Evolutionary conservation across 371 early-diverging fungal genomes (phyloP), one percentile per base, ranked within the genome.

Genomic region (Mucor plumbeus): DNA sequence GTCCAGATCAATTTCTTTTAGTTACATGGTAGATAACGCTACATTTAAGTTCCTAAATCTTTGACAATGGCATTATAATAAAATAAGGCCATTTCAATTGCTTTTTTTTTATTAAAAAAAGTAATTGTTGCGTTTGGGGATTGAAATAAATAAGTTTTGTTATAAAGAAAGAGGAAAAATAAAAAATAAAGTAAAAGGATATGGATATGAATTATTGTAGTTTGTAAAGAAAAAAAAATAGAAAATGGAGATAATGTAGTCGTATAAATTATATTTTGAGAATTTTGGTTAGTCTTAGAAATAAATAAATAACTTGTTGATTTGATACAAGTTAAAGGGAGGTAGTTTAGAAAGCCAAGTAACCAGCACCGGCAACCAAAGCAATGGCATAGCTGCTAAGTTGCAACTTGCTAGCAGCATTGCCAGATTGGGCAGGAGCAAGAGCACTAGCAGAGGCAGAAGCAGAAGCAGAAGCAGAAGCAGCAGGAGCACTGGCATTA

Each of bases 341-440:
- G 0, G n/a, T 0, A 8, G 39, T 31, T 66, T 54, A 66, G 39
- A 69, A 44, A 38, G 61, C 57, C 35, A 69, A 41, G 38, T 69
- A 69, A 61, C 61, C 61, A 44, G 59, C 65, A 44, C 64, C 47
- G 5, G 61, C 65, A 31, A 59, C 43, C 39, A 69, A 33, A 10
- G 65, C 56, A 41, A 64, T 34, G 34, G 61, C 64, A 38, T 21
- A 43, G 26, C 41, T 43, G 15, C 69, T 39, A 9, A 64, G 38
- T 7, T 64, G 64, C 31, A 64, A 38, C 26, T 61, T 61, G 34
- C n/a, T 64, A 21, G 58, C 64, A 40, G 61, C 64, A 54, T 31
- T 19, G 1, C 36, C 7, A 21, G 56, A n/a, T 44, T 57, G 31
- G 2, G 61, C 38, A 11, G 41, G 57, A 21, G 13, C 26, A 34